A percentile compares a stretch with the other conserved stretches of the same genome.
Conservation (phyloP, 1,139 yeast genomes). For the Pichia kudriavzevii region DNA sequence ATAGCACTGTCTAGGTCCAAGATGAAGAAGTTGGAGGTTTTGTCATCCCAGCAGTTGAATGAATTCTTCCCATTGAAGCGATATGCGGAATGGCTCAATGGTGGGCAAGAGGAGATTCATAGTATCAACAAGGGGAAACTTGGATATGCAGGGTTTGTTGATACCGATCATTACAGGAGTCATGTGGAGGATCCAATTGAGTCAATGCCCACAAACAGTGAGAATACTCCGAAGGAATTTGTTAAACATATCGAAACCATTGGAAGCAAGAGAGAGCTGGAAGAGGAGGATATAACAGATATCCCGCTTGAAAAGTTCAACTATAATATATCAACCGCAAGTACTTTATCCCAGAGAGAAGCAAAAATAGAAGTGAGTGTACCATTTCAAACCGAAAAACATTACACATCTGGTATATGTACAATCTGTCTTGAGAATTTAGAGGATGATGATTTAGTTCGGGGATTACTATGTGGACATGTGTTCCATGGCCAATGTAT, state of each 20-base stretch:
- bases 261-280: too few relatives aligned
- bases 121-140: constrained; percentile 21
- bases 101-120: constrained; percentile 38
- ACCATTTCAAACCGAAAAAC: constrained; percentile 31
- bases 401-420: constrained; percentile 66
- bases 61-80: constrained; percentile 57
- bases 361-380: too few relatives aligned
- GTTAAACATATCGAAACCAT: background rate
- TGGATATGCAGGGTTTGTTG: constrained; percentile 13
- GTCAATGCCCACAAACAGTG: background rate
- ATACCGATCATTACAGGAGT: too few relatives aligned
- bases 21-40: constrained; percentile 43
- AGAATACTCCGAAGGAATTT: background rate
- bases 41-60: constrained; percentile 53
- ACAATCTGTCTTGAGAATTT: constrained; percentile 70
- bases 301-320: background rate
- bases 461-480: constrained; percentile 77
- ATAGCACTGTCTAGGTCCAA: constrained; percentile 26
- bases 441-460: constrained; percentile 55
- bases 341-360: too few relatives aligned
- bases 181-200: background rate
- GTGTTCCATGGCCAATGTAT: constrained; percentile 75
- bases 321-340: background rate
- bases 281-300: constrained; percentile 14
- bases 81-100: constrained; percentile 55